phyloP scores from a whole-genome alignment of 306 rosid species.

The Cucurbita ficifolia region DNA sequence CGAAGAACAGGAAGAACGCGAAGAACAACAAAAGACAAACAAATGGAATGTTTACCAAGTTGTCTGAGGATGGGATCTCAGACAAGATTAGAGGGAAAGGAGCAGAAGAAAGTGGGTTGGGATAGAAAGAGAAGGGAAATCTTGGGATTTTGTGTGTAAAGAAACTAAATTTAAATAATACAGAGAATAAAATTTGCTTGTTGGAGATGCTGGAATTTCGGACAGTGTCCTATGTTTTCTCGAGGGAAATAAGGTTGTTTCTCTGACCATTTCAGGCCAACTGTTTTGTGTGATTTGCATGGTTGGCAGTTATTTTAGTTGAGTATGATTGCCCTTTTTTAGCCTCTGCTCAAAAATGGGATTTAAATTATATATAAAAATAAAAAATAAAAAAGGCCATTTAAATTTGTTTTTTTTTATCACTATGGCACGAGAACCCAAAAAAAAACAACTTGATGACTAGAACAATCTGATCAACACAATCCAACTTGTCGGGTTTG shows the following conservation, averaged over 20 bases:
- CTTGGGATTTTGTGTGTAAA: not conserved
- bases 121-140: not conserved
- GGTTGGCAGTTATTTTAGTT: slow-evolving; percentile 7
- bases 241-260: not conserved
- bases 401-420: too few species aligned
- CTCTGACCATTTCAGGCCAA: slow-evolving; percentile 3
- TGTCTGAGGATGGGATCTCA: slow-evolving; percentile 7
- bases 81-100: not conserved
- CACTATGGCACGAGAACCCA: too few species aligned
- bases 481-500: too few species aligned
- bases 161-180: not conserved
- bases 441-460: too few species aligned
- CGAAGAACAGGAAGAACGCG: not conserved
- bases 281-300: not conserved
- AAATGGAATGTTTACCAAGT: not conserved
- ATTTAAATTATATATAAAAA: too few species aligned
- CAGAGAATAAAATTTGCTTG: not conserved
- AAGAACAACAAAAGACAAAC: not conserved
- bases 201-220: slow-evolving; percentile 7
- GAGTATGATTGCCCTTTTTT: not conserved
- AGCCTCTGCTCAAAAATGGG: not conserved
- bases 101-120: not conserved
- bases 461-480: too few species aligned
- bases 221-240: not conserved
- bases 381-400: too few species aligned